A percentile compares a stretch with the other conserved stretches of the same genome.
phyloP scores from a whole-genome alignment of 1,284 basidiomycete species.

The Athelia sp. region DNA sequence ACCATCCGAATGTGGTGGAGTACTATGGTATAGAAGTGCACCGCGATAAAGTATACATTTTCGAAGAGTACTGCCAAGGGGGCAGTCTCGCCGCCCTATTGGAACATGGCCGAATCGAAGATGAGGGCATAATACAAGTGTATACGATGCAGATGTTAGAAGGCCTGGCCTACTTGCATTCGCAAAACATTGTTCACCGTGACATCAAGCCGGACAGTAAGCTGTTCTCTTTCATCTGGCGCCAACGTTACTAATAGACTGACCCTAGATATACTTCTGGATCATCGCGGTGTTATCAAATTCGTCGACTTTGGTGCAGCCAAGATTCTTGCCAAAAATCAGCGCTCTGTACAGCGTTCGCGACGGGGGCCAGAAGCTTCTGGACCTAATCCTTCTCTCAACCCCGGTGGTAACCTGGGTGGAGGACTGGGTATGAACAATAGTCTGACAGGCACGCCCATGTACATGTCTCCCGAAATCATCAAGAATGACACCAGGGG shows the following conservation, averaged over 20 bases:
- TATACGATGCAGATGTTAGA: conserved; percentile 98
- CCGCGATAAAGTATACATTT: conserved; percentile 98
- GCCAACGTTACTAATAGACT: conserved; percentile 2
- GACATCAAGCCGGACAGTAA: conserved; percentile 99
- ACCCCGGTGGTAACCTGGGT: conserved; percentile 24
- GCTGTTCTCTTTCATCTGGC: conserved; percentile 27
- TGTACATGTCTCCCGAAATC: conserved; percentile 99
- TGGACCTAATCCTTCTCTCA: conserved; percentile 13
- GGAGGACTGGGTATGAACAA: conserved; percentile 69
- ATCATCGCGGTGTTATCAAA: conserved; percentile 92
- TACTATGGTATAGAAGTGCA: conserved; percentile 99
- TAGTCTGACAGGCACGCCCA: conserved; percentile 94
- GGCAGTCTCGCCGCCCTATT: conserved; percentile 89
- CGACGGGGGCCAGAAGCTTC: conserved; percentile 50
- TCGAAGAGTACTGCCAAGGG: conserved; percentile 98
- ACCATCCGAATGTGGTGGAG: conserved; percentile 97
- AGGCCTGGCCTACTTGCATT: conserved; percentile 91
- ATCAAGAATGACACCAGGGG: conserved; percentile 90
- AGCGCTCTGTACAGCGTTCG: conserved; percentile 79
- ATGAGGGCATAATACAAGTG: conserved; percentile 93
- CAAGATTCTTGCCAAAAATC: conserved; percentile 94
- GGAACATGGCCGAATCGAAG: conserved; percentile 94
- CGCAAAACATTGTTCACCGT: conserved; percentile 91
- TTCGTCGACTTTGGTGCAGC: conserved; percentile 99
- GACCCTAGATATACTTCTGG: conserved; percentile 83